Conservation (phyloP, 305 asterid genomes). For the Ruellia speciosa region DNA sequence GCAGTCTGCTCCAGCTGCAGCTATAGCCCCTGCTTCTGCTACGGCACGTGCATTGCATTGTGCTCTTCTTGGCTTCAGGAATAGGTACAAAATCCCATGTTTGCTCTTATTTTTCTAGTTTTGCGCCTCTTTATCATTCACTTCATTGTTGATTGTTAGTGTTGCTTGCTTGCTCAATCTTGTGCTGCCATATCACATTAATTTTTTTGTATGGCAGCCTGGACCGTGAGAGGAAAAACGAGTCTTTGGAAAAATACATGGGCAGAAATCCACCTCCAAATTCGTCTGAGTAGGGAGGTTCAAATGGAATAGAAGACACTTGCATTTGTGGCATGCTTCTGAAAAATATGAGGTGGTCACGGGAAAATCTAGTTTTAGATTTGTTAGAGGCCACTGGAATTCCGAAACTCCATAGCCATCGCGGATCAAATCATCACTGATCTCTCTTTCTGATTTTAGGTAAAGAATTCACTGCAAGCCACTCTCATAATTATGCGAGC, state of each 20-base stretch:
- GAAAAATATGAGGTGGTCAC: constrained; percentile 13
- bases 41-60: constrained; percentile 78
- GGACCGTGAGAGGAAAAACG: constrained; percentile 89
- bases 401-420: constrained; percentile 21
- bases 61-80: constrained; percentile 88
- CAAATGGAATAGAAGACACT: constrained; percentile 13
- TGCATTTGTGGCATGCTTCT: constrained; percentile 16
- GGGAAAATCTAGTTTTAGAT: constrained; percentile 6
- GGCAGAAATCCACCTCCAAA: constrained; percentile 53
- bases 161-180: too few species aligned
- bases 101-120: constrained; percentile 5
- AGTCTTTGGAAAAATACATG: constrained; percentile 76
- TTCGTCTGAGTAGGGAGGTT: constrained; percentile 43
- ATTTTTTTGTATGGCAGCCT: constrained; percentile 51
- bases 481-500: too few species aligned
- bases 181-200: constrained; percentile 4
- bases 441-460: constrained; percentile 16
- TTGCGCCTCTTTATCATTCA: constrained; percentile 1
- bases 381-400: constrained; percentile 15
- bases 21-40: constrained; percentile 93
- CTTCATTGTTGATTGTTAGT: constrained; percentile 1
- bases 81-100: constrained; percentile 45
- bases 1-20: constrained; percentile 94
- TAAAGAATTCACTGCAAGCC: constrained; percentile 8
- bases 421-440: neutral